Evolutionary conservation across 2,329 filamentous ascomycete species (phyloP).

Genomic region (Blastomyces emzantsi): DNA sequence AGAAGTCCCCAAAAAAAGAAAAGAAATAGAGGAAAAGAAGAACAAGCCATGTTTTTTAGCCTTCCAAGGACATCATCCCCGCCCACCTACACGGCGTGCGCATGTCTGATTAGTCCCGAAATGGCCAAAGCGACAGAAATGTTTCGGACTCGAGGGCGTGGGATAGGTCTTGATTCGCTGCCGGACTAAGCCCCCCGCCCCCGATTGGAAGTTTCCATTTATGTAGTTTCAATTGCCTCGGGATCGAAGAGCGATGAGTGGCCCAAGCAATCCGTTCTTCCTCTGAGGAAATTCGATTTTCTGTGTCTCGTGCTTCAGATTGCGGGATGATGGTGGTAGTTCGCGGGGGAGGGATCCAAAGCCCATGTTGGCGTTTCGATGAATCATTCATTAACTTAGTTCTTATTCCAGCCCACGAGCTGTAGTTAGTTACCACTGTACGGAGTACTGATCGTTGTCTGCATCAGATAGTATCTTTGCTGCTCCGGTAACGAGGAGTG

Average conservation of each 20-base stretch:
- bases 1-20: not conserved
- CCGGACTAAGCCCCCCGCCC: not conserved
- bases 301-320: constrained; percentile 4
- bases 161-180: not conserved
- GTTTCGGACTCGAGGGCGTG: not conserved
- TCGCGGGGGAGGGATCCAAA: too few species aligned
- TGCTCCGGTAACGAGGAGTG: too few species aligned
- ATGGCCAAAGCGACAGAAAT: not conserved
- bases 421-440: too few species aligned
- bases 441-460: too few species aligned
- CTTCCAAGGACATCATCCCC: too few species aligned
- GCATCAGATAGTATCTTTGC: too few species aligned
- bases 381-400: too few species aligned
- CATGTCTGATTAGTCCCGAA: constrained; percentile 4
- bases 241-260: not conserved
- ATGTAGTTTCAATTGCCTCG: not conserved
- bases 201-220: not conserved
- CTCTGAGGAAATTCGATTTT: not conserved
- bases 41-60: not conserved
- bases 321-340: not conserved
- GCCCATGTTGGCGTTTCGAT: not conserved
- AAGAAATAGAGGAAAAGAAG: not conserved
- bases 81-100: not conserved
- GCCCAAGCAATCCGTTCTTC: not conserved
- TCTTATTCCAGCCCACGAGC: too few species aligned